Base-by-base conservation (phyloP, 2,329 filamentous ascomycete genomes). In the Fusarium sp. region DNA sequence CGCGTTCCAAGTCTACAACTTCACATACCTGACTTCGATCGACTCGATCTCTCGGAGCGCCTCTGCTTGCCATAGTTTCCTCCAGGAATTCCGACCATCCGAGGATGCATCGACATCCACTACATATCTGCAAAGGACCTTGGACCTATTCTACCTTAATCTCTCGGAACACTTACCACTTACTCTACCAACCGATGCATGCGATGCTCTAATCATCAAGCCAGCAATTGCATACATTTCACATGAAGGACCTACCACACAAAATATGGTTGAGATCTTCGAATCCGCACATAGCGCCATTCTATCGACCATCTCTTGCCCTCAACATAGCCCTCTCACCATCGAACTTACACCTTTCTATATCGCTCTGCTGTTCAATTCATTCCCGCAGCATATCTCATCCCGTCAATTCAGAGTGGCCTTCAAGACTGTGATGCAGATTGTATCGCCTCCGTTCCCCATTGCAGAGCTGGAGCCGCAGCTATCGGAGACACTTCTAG, bases 71-170 rank as follows among this genome's bases (percentile, higher is more conserved):
- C 88, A 91, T 67, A 85, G 87, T 25, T 93, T 97, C 75, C 83
- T 97, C 29, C 84, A 86, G 68, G 87, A 88, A 25, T 91, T 92
- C 54, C 86, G 87, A 7, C 83, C 84, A 2, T 71, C 78, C 31
- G 75, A 82, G 67, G 63, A 89, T 22, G 9, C 64, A n/a, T 11
- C 72, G 9, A 44, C 73, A 13, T 77, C 75, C 6, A 68, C 71
- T 12, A 78, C 73, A 31, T 78, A 78, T 56, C 84, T 94, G 4
- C 89, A 94, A 73, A 87, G 92, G 63, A 91, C 88, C 22, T 84
- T 95, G n/a, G 93, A 96, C 78, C 87, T 97, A 20, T 97, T 94
- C 83, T 97, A 97, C 81, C 88, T 98, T 70, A 96, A 97, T 78
- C 89, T 92, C 0, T 91, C 93, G 4, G 95, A 97, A 79, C 93